phyloP scores from a whole-genome alignment of 1,284 basidiomycete genomes.

The Rhodotorula sp. region DNA sequence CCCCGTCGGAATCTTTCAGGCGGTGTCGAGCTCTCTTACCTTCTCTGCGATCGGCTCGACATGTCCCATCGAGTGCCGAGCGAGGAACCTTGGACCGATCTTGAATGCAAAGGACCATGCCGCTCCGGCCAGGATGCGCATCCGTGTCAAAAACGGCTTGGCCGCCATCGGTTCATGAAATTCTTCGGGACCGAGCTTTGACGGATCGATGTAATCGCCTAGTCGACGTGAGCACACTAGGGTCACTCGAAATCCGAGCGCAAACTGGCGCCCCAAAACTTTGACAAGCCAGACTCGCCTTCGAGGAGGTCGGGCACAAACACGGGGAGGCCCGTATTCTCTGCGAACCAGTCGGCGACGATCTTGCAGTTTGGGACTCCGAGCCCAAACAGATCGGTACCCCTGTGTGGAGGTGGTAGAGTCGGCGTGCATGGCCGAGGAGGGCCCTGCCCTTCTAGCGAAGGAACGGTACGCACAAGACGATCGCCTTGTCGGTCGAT shows the following conservation, averaged over 20 bases:
- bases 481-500: conserved; percentile 2
- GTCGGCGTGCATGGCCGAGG: background rate
- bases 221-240: too few relatives aligned
- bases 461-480: conserved; percentile 23
- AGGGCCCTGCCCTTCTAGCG: too few relatives aligned
- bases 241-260: background rate
- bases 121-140: too few relatives aligned
- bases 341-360: conserved; percentile 19
- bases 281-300: background rate
- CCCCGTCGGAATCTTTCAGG: background rate
- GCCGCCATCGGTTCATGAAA: conserved; percentile 1
- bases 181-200: background rate
- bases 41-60: background rate
- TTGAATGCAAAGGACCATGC: background rate
- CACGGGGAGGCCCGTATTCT: background rate
- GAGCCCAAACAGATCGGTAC: conserved; percentile 22
- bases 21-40: background rate
- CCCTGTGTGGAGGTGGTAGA: background rate
- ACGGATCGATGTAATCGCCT: conserved; percentile 13
- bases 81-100: conserved; percentile 1
- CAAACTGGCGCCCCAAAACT: too few relatives aligned
- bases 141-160: background rate
- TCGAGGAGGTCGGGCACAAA: conserved; percentile 20
- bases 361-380: conserved; percentile 20
- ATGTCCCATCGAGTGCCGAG: background rate